These are phyloP conservation scores for Silene noctiflora DNA, from an alignment of 179 eudicot genomes.

Conservation along the genomic window DNA sequence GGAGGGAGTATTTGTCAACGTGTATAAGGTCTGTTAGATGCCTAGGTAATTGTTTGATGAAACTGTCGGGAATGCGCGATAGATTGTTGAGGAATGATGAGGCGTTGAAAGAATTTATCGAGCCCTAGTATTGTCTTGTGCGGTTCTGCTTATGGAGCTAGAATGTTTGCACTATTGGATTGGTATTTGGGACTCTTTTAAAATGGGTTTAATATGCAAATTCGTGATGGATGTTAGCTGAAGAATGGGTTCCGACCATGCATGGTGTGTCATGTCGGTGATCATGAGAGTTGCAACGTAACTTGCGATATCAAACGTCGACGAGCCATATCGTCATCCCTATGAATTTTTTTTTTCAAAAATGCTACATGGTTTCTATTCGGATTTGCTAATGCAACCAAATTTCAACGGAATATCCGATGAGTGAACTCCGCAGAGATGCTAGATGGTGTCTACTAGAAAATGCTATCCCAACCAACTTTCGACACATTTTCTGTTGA, in stretches of 20 bases:
- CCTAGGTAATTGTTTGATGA: background rate
- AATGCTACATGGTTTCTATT: background rate
- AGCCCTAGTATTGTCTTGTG: background rate
- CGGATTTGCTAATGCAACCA: background rate
- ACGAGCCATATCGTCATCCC: background rate
- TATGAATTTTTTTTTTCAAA: background rate
- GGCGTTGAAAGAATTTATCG: background rate
- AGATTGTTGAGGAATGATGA: background rate
- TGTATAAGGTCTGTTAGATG: slow-evolving; percentile 1
- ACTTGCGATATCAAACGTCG: background rate
- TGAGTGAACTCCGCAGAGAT: background rate
- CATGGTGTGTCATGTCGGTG: background rate
- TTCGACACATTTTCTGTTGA: background rate
- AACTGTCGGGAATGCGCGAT: background rate
- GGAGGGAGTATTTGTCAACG: no score
- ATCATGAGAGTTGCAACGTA: background rate
- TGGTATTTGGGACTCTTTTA: background rate
- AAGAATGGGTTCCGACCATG: background rate
- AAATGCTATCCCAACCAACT: background rate
- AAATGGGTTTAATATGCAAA: background rate
- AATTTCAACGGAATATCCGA: background rate
- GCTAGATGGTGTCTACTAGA: background rate
- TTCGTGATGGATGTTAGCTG: background rate
- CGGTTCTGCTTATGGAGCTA: background rate
- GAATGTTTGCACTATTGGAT: background rate